Conservation (phyloP, 2,329 filamentous ascomycete species). For the Monosporascus ibericus region DNA sequence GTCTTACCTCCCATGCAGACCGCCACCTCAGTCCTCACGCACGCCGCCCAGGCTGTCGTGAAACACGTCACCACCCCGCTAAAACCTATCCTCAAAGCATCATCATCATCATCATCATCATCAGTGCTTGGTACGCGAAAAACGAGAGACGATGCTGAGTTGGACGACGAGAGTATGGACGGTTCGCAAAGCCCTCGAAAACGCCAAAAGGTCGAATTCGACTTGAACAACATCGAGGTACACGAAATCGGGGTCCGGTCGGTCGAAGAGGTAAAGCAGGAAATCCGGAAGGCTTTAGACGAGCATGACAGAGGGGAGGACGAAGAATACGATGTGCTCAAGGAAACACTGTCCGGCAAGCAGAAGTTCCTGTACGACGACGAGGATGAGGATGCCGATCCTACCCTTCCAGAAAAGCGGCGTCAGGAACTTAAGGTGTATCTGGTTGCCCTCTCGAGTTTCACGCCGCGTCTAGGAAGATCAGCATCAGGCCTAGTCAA, state of each 20-base stretch:
- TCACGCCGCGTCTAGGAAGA: conserved; percentile 53
- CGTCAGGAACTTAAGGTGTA: conserved; percentile 54
- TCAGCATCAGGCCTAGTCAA: conserved; percentile 54
- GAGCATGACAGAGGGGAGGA: conserved; percentile 51
- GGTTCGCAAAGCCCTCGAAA: conserved; percentile 42
- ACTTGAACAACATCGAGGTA: conserved; percentile 51
- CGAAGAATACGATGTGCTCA: conserved; percentile 55
- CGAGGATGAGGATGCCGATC: conserved; percentile 40
- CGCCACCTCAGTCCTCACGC: conserved; percentile 18
- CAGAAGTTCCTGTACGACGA: conserved; percentile 37
- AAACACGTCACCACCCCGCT: conserved; percentile 34
- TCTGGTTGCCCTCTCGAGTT: conserved; percentile 56
- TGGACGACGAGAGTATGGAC: conserved; percentile 28
- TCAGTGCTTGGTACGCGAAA: conserved; percentile 40
- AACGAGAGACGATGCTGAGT: conserved; percentile 34
- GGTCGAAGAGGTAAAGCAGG: conserved; percentile 48
- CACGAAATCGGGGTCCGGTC: conserved; percentile 48
- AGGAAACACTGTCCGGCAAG: conserved; percentile 50
- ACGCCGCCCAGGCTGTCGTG: conserved; percentile 19
- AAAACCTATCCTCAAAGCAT: conserved; percentile 47
- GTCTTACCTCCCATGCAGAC: conserved; percentile 11
- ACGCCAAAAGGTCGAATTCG: conserved; percentile 52
- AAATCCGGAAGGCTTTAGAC: conserved; percentile 51
- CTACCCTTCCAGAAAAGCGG: conserved; percentile 24
- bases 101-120: conserved; percentile 31